Conservation (phyloP, 768 basidiomycete species). For the Lentinula lateritia region DNA sequence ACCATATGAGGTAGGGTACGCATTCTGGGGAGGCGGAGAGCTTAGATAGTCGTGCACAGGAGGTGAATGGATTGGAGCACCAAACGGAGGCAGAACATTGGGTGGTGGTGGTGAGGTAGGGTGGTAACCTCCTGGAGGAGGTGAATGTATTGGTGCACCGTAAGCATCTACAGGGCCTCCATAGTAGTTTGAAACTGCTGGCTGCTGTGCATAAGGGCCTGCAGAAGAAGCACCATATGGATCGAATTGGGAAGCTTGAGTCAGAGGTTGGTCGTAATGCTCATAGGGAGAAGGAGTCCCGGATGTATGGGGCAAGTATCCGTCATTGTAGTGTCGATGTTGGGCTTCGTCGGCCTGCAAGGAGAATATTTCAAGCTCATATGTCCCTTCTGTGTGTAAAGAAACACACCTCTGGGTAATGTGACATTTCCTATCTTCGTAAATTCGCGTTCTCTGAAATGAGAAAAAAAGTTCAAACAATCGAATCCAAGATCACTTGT, state of each 20-base stretch:
- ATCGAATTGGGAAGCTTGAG: slow-evolving; percentile 10
- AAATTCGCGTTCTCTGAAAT: too few relatives aligned
- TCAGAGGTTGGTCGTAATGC: slow-evolving; percentile 24
- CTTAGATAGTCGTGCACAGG: background rate
- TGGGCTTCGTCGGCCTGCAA: slow-evolving; percentile 61
- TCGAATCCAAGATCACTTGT: background rate
- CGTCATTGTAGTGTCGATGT: slow-evolving; percentile 60
- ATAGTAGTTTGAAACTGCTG: slow-evolving; percentile 3
- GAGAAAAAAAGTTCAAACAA: background rate
- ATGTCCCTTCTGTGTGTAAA: background rate
- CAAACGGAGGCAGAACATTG: slow-evolving; percentile 1
- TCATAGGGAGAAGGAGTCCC: slow-evolving; percentile 35
- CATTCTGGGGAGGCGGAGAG: slow-evolving; percentile 9
- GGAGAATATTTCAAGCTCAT: background rate
- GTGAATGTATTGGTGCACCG: slow-evolving; percentile 18
- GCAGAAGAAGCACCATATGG: slow-evolving; percentile 17
- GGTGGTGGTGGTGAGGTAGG: slow-evolving; percentile 6
- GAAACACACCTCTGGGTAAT: slow-evolving; percentile 25
- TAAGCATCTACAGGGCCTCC: slow-evolving; percentile 7
- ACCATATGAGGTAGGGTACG: slow-evolving; percentile 8
- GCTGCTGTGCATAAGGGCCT: slow-evolving; percentile 17
- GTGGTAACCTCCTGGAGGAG: slow-evolving; percentile 14
- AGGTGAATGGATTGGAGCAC: slow-evolving; percentile 5
- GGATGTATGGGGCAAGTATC: slow-evolving; percentile 46
- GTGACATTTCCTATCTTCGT: slow-evolving; percentile 21